phyloP scores from a whole-genome alignment of 495 filamentous ascomycete species.

The Staphylotrichum tortipilum region DNA sequence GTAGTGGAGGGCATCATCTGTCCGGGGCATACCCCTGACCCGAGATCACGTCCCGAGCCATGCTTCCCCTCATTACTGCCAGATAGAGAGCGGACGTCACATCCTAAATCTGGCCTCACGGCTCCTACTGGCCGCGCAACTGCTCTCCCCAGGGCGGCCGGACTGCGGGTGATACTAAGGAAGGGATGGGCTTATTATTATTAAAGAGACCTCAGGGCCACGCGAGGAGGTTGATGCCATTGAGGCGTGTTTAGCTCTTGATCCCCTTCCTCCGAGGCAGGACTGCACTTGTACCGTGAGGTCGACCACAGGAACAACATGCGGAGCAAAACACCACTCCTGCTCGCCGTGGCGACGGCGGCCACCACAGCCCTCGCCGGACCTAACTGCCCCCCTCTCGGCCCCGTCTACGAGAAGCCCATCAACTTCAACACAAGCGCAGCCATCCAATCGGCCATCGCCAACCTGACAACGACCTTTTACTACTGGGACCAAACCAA shows the following conservation, averaged over 20 bases:
- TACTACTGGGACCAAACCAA: constrained; percentile 25
- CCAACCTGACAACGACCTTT: constrained; percentile 32
- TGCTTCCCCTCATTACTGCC: not conserved
- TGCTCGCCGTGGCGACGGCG: constrained; percentile 6
- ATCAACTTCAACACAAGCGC: constrained; percentile 26
- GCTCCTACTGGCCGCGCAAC: not conserved
- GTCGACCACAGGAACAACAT: not conserved
- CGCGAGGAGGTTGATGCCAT: not conserved
- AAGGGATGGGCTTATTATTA: not conserved
- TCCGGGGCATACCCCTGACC: not conserved
- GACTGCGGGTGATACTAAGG: not conserved
- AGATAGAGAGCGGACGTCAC: not conserved
- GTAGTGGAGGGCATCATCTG: not conserved
- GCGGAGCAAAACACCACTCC: not conserved
- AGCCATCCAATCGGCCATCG: constrained; percentile 27
- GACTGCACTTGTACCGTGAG: not conserved
- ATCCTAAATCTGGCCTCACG: not conserved
- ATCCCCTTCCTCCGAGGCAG: not conserved
- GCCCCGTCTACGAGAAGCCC: constrained; percentile 40
- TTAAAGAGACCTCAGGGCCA: not conserved
- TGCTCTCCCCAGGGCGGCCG: not conserved
- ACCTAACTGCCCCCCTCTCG: constrained; percentile 41
- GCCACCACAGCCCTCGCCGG: constrained; percentile 14
- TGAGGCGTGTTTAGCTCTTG: not conserved
- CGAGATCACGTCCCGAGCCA: not conserved